A percentile compares a stretch with the other conserved stretches of the same genome.
Conservation (phyloP, 768 basidiomycete genomes). For the Hericium coralloides region DNA sequence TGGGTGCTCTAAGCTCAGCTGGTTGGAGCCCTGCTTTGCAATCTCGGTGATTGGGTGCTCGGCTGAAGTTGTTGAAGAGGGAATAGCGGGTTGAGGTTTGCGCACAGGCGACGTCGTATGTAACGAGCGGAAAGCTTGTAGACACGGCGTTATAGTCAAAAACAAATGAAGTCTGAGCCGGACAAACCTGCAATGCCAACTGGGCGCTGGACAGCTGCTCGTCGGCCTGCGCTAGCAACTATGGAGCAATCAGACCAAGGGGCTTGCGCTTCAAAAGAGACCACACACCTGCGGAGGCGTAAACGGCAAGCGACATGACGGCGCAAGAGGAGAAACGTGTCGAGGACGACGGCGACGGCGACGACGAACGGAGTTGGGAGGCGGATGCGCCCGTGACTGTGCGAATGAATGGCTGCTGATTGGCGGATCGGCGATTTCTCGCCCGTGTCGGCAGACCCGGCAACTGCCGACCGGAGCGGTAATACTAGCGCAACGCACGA, state of each 20-base stretch:
- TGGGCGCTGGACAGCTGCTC: not conserved
- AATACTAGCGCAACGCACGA: too few relatives aligned
- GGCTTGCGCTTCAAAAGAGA: not conserved
- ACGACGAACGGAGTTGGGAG: not conserved
- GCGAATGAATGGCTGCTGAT: not conserved
- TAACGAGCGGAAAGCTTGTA: constrained; percentile 43
- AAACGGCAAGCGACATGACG: constrained; percentile 9
- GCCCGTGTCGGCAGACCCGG: too few relatives aligned
- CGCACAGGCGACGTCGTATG: constrained; percentile 40
- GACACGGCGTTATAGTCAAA: not conserved
- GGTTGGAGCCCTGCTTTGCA: constrained; percentile 75
- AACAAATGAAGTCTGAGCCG: not conserved
- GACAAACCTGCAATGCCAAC: constrained; percentile 1
- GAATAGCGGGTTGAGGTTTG: constrained; percentile 30
- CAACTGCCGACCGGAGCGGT: too few relatives aligned
- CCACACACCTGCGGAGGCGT: constrained; percentile 5
- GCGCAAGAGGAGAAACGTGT: not conserved
- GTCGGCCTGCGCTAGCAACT: constrained; percentile 8
- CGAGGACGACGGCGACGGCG: not conserved
- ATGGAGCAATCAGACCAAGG: not conserved
- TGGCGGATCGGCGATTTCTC: not conserved
- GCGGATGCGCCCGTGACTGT: not conserved
- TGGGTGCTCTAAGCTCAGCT: constrained; percentile 80
- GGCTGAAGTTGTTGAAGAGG: constrained; percentile 34
- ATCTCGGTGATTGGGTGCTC: constrained; percentile 56